Evolutionary conservation across 805 yeast genomes (phyloP), one percentile per base, ranked within the genome.

Genomic region (Naumovozyma baii): DNA sequence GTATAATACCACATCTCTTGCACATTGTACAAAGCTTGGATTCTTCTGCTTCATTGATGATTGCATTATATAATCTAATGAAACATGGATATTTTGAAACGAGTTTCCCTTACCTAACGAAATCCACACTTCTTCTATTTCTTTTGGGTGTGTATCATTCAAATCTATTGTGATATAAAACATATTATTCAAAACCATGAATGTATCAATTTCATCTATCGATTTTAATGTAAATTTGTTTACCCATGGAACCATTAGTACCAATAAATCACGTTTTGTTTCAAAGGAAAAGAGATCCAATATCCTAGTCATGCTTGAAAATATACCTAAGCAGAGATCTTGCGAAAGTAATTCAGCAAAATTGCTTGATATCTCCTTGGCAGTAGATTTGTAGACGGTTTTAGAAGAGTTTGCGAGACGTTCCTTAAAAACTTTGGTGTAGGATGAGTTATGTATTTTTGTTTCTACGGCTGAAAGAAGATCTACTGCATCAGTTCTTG

Each of bases 81-180:
- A 82, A 1, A 75, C 78, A 34, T 77, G 77, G 16, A 80, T 79
- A 51, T 90, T 87, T n/a, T 66, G 69, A 22, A 74, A 70, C 20
- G 74, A 71, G n/a, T 73, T 71, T 4, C 82, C 84, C 37, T 73
- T 76, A 1, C 94, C 95, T n/a, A 92, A 66, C 0, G 96, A 90
- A 4, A 84, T 86, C 99, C 99, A 92, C 17, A 92, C 61, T 0
- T 94, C 94, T 57, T 88, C 96, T 9, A 92, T 85, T 50, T 87
- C 97, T 50, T 81, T 82, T 33, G 85, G 84, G 48, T 85, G 76
- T 12, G 69, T 67, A 35, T 80, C 79, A 38, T 88, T 76, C 49
- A 80, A 83, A 42, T 76, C 76, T 29, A 86, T 76, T 0, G 96
- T 86, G 31, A 92, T 80, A 49, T 85, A 96, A 57, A 88, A 76